Conservation (phyloP, 768 basidiomycete species). For the Psilocybe tampanensis region DNA sequence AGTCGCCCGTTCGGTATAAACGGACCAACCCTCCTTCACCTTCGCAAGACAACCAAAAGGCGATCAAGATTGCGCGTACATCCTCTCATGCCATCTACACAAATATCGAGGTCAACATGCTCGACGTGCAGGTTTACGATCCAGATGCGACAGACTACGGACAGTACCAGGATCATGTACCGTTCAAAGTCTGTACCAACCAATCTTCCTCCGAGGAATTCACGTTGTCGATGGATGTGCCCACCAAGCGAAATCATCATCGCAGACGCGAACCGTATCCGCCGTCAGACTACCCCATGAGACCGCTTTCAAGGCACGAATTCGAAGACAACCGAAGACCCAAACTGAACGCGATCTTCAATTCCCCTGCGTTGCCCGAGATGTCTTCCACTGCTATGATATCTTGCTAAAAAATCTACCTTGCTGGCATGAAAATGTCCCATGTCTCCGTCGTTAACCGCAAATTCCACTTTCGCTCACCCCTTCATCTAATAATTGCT, state of each 20-base stretch:
- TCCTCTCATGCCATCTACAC: conserved; percentile 10
- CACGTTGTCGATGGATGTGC: conserved; percentile 47
- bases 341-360: conserved; percentile 8
- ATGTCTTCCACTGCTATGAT: not conserved
- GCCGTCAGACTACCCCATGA: conserved; percentile 5
- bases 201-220: conserved; percentile 36
- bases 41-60: conserved; percentile 6
- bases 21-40: conserved; percentile 1
- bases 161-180: not conserved
- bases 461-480: not conserved
- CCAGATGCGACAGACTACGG: conserved; percentile 5
- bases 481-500: not conserved
- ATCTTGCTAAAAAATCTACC: not conserved
- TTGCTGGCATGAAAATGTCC: not conserved
- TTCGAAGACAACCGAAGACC: conserved; percentile 8
- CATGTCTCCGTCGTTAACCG: not conserved
- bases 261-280: not conserved
- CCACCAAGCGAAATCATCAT: conserved; percentile 8
- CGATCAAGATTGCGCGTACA: conserved; percentile 10
- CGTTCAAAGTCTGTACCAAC: conserved; percentile 1
- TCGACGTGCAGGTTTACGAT: conserved; percentile 12
- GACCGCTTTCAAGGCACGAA: conserved; percentile 10
- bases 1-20: conserved; percentile 7
- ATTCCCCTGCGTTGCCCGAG: not conserved
- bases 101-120: conserved; percentile 14